Base-by-base conservation (phyloP, 495 filamentous ascomycete genomes). In the Penicillium silybi region DNA sequence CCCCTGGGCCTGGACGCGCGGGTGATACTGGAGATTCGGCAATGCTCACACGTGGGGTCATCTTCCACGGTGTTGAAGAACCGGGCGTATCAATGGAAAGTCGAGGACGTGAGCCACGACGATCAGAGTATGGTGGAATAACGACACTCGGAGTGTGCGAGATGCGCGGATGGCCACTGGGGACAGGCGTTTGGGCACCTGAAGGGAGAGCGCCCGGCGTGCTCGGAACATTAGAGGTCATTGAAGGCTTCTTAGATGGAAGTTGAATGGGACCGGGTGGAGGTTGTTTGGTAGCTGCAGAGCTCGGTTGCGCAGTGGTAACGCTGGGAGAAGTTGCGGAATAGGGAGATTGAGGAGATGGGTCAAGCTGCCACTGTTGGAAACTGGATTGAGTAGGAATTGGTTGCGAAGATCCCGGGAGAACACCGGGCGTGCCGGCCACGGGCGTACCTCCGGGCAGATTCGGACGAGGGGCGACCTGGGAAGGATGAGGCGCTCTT, bases 1-100 rank as follows among this genome's bases (percentile, higher is more conserved):
- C 76, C 37, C 75, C 76, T 9, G 68, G 73, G 6, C 64, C 64
- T 48, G 78, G 78, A 4, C 74, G 68, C 44, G 66, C 60, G 6
- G 78, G 77, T 19, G 78, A 79, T 22, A 61, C 59, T 26, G 75
- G 72, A 8, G 74, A 73, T 4, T 64, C 46, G 4, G 73, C 65
- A 32, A 78, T 59, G 5, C 66, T 75, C 48, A 68, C 32, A 18
- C 61, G 62, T 10, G 70, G 70, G 27, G 67, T 65, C 41, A 61
- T 58, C 52, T 79, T 81, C 76, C 77, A 81, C 26, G 72, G 78
- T 0, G 76, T 81, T 6, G 65, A 65, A 7, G 77, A 76, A 6
- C 67, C 67, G 19, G 70, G 66, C 0, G 75, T 79, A 38, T 71
- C 64, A 43, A 79, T 73, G 1, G 72, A 75, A 22, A 69, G 64